phyloP scores from a whole-genome alignment of 371 early-diverging fungal species.

The Conidiobolus incongruus region DNA sequence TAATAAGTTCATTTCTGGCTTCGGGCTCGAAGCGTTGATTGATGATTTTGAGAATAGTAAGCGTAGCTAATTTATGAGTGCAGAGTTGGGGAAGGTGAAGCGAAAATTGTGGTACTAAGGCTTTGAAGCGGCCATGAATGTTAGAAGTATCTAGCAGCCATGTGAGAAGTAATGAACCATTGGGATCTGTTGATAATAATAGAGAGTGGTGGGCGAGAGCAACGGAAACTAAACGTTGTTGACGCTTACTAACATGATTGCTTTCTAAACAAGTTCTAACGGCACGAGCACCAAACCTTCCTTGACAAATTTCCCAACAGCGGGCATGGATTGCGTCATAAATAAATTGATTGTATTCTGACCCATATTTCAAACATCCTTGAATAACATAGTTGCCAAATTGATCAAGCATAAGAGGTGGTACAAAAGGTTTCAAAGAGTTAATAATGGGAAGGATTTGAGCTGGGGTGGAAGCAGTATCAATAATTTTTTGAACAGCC shows the following conservation, averaged over 20 bases:
- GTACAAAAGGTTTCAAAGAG: conserved; percentile 50
- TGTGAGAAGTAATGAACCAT: conserved; percentile 72
- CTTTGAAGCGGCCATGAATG: conserved; percentile 56
- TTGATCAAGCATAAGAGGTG: conserved; percentile 79
- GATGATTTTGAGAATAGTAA: conserved; percentile 64
- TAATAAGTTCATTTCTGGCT: conserved; percentile 61
- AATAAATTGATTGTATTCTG: conserved; percentile 63
- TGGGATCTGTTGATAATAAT: conserved; percentile 62
- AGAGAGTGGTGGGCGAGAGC: conserved; percentile 61
- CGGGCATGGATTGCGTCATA: conserved; percentile 79
- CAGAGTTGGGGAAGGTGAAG: conserved; percentile 53
- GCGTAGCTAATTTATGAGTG: conserved; percentile 72
- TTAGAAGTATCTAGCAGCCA: conserved; percentile 82
- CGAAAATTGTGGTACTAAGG: conserved; percentile 49
- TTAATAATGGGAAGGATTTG: conserved; percentile 46
- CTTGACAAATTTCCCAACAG: conserved; percentile 76
- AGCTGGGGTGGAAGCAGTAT: conserved; percentile 44
- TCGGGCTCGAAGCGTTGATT: conserved; percentile 71
- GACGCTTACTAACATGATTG: conserved; percentile 49
- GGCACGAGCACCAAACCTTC: conserved; percentile 92
- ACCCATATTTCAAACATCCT: conserved; percentile 70
- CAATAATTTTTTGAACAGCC: conserved; percentile 93
- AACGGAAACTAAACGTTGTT: conserved; percentile 69
- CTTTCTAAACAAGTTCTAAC: conserved; percentile 85
- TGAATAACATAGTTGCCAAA: conserved; percentile 97